These are phyloP conservation scores for Amaranthus hypochondriacus DNA, from an alignment of 148 eudicot genomes.

Conservation along the genomic window DNA sequence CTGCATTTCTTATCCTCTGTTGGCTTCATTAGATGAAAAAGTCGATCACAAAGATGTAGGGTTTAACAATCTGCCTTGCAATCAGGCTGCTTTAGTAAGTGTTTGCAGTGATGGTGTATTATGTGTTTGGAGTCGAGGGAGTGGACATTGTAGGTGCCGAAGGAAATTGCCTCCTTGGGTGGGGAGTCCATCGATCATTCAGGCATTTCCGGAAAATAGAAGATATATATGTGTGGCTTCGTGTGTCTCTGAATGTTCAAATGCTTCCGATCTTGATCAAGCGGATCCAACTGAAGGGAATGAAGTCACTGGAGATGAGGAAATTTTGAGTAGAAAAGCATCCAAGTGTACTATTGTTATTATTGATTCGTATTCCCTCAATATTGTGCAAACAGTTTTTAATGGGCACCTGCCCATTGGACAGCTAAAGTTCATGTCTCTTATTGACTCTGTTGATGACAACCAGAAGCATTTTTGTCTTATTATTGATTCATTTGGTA, in stretches of 20 bases:
- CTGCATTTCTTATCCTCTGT: conserved; percentile 62
- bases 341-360: conserved; percentile 66
- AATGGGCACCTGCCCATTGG: conserved; percentile 75
- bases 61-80: conserved; percentile 28
- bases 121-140: conserved; percentile 89
- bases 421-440: conserved; percentile 64
- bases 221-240: conserved; percentile 82
- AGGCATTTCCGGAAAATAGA: conserved; percentile 57
- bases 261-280: conserved; percentile 39
- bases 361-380: conserved; percentile 73
- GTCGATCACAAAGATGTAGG: conserved; percentile 29
- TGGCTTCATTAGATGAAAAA: conserved; percentile 46
- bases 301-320: conserved; percentile 38
- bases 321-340: conserved; percentile 33
- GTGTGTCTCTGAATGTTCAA: conserved; percentile 37
- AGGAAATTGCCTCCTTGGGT: conserved; percentile 97
- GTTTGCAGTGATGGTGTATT: conserved; percentile 91
- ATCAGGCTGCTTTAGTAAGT: conserved; percentile 68
- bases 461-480: conserved; percentile 47
- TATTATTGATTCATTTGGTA: conserved; percentile 66
- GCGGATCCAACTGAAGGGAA: conserved; percentile 34
- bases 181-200: conserved; percentile 67
- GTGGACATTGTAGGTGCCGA: conserved; percentile 88
- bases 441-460: conserved; percentile 47
- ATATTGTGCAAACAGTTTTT: conserved; percentile 72